These are phyloP conservation scores for Penicillium olsonii DNA, from an alignment of 2,329 filamentous ascomycete genomes.

Conservation along the genomic window DNA sequence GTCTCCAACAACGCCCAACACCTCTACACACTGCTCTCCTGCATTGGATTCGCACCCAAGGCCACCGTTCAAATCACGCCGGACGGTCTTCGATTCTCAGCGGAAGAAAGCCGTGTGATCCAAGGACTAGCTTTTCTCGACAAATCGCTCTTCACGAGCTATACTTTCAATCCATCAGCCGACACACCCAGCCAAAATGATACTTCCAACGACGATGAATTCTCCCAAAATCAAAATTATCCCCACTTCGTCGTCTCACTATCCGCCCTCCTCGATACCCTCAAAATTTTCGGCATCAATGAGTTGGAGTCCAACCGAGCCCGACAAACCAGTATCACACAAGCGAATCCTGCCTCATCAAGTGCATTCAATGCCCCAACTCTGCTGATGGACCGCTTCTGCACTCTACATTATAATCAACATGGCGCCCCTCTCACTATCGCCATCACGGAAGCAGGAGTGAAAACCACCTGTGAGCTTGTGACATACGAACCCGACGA, in stretches of 20 bases:
- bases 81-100: constrained; percentile 82
- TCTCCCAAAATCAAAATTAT: constrained; percentile 41
- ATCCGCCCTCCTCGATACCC: constrained; percentile 81
- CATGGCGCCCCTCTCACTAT: constrained; percentile 79
- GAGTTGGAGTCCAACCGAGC: constrained; percentile 48
- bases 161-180: constrained; percentile 62
- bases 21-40: constrained; percentile 61
- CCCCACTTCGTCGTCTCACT: constrained; percentile 86
- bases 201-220: constrained; percentile 40
- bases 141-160: constrained; percentile 84
- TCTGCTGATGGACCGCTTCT: constrained; percentile 81
- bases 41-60: constrained; percentile 62
- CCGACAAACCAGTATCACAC: constrained; percentile 33
- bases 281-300: constrained; percentile 90
- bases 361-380: constrained; percentile 83
- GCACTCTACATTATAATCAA: constrained; percentile 74
- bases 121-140: constrained; percentile 88
- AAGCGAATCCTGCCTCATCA: constrained; percentile 44
- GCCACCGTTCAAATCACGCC: constrained; percentile 74
- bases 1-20: constrained; percentile 64
- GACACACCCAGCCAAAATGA: constrained; percentile 17
- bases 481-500: constrained; percentile 81
- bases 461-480: constrained; percentile 86
- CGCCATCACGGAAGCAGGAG: constrained; percentile 79
- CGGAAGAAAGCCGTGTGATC: constrained; percentile 86